phyloP scores from a whole-genome alignment of 306 rosid species.

The Cicer pinnatifidum region DNA sequence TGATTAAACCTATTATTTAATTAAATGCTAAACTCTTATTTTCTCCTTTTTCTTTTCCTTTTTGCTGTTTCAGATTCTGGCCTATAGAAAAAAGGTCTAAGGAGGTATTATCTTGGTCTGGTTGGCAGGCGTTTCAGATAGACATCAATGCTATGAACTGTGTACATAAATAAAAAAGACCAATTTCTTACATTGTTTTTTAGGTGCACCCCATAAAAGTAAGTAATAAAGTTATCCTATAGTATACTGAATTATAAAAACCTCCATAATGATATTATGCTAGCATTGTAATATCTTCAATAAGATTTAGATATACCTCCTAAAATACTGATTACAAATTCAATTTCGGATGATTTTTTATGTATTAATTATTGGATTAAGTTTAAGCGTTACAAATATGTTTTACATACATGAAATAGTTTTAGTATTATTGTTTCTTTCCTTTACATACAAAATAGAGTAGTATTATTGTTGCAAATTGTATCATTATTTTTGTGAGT shows the following conservation, averaged over 20 bases:
- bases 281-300: constrained; percentile 21
- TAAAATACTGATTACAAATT: constrained; percentile 34
- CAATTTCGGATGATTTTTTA: constrained; percentile 8
- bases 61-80: constrained; percentile 75
- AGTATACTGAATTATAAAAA: constrained; percentile 35
- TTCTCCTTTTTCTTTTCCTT: constrained; percentile 34
- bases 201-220: constrained; percentile 35
- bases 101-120: constrained; percentile 44
- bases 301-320: constrained; percentile 34
- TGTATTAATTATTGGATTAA: not conserved
- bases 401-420: too few species aligned
- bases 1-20: not conserved
- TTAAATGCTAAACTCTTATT: constrained; percentile 7
- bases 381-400: not conserved
- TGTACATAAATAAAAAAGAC: constrained; percentile 39
- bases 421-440: too few species aligned
- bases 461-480: not conserved
- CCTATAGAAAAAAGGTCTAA: constrained; percentile 59
- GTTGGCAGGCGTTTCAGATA: constrained; percentile 29
- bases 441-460: too few species aligned
- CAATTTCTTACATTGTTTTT: constrained; percentile 2
- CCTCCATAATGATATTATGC: constrained; percentile 24
- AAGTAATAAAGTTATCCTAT: not conserved
- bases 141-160: constrained; percentile 28
- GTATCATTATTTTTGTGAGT: not conserved